Base-by-base conservation (phyloP, 2,329 filamentous ascomycete species). In the Alternaria sp. region DNA sequence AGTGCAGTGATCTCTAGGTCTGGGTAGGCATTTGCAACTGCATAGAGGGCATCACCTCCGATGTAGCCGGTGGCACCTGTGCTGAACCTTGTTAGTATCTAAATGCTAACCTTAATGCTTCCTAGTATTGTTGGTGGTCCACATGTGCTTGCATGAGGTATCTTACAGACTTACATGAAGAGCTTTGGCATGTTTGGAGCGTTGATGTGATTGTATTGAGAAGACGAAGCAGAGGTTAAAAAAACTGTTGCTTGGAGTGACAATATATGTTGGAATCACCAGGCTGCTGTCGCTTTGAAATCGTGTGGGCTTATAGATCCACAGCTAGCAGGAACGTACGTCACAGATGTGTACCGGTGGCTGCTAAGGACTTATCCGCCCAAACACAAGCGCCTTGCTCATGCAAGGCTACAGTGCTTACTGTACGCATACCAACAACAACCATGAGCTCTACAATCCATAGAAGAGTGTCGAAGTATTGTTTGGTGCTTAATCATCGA, bases 1-100 rank as follows among this genome's bases (percentile, higher is more conserved):
- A 86, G 74, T n/a, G 78, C 80, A 3, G 82, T 83, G 61, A 83
- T 81, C 36, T 82, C 78, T 46, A 82, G 83, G 32, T 85, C 82
- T 4, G 83, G 83, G 56, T 84, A 81, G 9, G 80, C 76, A 48
- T 80, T 74, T 43, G 79, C 69, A 25, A 85, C 77, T 20, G 64
- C 62, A 44, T 73, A 72, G 32, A 76, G 66, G 40, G 62, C 66
- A 36, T 76, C 74, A 27, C 74, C 74, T 34, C 74, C 73, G 27
- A 77, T 73, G 55, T 77, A 77, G 54, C 74, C 74, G 14, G 74
- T 77, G 2, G 68, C 73, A 5, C 74, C 74, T 10, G 74, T 76
- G 45, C 74, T 76, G 12, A 3, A 11, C 12, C 8, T 45, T 36
- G 64, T 57, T 57, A 62, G 55, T 4, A 5, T 4, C 6, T 3